phyloP scores from a whole-genome alignment of 1,284 basidiomycete genomes.

The Xerocomus minutiporus region DNA sequence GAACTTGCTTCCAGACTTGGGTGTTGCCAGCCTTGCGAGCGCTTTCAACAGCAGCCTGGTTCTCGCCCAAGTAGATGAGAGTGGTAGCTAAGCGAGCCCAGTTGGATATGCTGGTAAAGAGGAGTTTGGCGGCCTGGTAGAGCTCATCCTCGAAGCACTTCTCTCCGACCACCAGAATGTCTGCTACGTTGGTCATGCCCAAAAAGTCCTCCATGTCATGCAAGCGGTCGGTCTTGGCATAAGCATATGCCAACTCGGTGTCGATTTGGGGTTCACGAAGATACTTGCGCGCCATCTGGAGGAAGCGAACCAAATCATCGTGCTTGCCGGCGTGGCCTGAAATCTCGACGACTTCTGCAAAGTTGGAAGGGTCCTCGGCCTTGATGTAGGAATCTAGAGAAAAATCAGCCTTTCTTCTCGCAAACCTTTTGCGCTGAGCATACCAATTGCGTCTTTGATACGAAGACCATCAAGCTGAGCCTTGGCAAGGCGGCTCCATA shows the following conservation, averaged over 20 bases:
- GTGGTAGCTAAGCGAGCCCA: constrained; percentile 98
- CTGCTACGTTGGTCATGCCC: constrained; percentile 97
- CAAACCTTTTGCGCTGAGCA: constrained; percentile 15
- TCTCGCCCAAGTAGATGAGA: constrained; percentile 97
- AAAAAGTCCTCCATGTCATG: constrained; percentile 99
- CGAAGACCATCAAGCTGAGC: constrained; percentile 99
- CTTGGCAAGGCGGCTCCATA: constrained; percentile 97
- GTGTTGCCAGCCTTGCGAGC: constrained; percentile 99
- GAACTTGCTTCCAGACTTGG: constrained; percentile 99
- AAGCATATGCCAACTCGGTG: constrained; percentile 94
- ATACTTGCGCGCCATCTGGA: constrained; percentile 99
- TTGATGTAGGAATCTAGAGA: constrained; percentile 93
- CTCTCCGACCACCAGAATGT: constrained; percentile 93
- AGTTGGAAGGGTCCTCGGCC: constrained; percentile 95
- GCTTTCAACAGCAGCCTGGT: constrained; percentile 96
- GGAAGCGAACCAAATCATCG: constrained; percentile 94
- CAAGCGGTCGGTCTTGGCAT: constrained; percentile 93
- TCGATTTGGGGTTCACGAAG: constrained; percentile 97
- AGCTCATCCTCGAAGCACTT: constrained; percentile 99
- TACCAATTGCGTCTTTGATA: constrained; percentile 96
- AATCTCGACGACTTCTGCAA: constrained; percentile 95
- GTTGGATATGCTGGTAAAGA: constrained; percentile 97
- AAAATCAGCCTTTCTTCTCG: constrained; percentile 8
- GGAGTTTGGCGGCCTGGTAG: constrained; percentile 93
- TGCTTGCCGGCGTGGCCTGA: constrained; percentile 95